A percentile compares a stretch with the other conserved stretches of the same genome.
phyloP scores from a whole-genome alignment of 768 basidiomycete genomes.

The Flagelloscypha sp. region DNA sequence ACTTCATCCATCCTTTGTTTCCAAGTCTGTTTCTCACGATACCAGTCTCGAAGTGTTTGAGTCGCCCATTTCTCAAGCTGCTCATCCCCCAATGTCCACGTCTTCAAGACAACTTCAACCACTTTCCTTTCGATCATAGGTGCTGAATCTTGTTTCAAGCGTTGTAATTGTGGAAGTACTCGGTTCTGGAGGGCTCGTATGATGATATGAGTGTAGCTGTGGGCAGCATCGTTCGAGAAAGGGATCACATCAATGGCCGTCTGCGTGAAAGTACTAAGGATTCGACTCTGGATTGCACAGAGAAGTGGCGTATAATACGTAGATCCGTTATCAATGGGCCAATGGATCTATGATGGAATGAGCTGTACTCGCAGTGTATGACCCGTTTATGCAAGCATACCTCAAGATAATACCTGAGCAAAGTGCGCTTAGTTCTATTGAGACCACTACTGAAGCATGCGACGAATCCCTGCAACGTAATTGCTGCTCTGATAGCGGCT shows the following conservation, averaged over 20 bases:
- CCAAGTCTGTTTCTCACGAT: conserved; percentile 33
- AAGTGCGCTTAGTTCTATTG: background rate
- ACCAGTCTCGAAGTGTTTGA: conserved; percentile 30
- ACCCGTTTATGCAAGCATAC: no score
- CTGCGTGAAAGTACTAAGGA: conserved; percentile 31
- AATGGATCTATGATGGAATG: conserved; percentile 34
- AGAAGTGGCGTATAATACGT: conserved; percentile 34
- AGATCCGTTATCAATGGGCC: conserved; percentile 29
- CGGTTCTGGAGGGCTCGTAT: conserved; percentile 33
- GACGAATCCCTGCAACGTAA: conserved; percentile 41
- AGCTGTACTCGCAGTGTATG: background rate
- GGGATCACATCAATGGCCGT: conserved; percentile 23
- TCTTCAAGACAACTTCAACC: conserved; percentile 34
- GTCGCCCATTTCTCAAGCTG: conserved; percentile 23
- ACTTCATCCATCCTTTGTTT: conserved; percentile 29
- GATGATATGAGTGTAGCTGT: conserved; percentile 21
- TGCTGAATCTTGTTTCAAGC: conserved; percentile 22
- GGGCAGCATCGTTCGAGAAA: conserved; percentile 11
- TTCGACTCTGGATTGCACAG: conserved; percentile 38
- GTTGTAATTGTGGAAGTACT: conserved; percentile 41
- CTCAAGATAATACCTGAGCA: no score
- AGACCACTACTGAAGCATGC: conserved; percentile 26
- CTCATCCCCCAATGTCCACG: conserved; percentile 17
- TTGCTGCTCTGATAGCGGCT: conserved; percentile 22
- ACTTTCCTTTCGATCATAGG: conserved; percentile 31